phyloP scores from a whole-genome alignment of 2,329 filamentous ascomycete genomes.

The Fusarium sp. region DNA sequence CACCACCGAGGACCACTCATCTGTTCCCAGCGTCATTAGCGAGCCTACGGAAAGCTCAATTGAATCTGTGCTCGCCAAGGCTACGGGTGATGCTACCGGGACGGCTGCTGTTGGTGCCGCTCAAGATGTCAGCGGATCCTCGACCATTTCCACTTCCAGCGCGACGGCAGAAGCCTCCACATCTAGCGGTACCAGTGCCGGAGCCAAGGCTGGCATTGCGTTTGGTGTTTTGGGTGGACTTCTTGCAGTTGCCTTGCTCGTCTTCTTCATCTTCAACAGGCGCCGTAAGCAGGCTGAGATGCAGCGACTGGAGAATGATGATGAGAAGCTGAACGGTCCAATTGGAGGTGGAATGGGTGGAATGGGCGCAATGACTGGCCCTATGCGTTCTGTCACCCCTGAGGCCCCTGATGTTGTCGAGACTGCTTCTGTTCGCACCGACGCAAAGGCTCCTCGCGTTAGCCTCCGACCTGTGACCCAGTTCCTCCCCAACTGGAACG shows the following conservation, averaged over 20 bases:
- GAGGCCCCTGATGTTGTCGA: conserved; percentile 28
- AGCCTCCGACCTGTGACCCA: conserved; percentile 88
- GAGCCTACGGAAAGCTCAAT: conserved; percentile 43
- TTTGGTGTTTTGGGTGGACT: conserved; percentile 82
- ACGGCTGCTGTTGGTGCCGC: conserved; percentile 19
- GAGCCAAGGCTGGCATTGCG: conserved; percentile 82
- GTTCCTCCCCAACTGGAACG: conserved; percentile 75
- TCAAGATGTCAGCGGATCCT: conserved; percentile 26
- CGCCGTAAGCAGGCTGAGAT: conserved; percentile 74
- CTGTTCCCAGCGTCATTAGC: conserved; percentile 45
- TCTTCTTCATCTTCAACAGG: conserved; percentile 77
- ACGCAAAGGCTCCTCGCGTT: conserved; percentile 78
- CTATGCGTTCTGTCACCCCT: conserved; percentile 22
- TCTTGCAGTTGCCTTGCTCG: conserved; percentile 72
- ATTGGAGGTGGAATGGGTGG: conserved; percentile 46
- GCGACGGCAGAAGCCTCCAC: conserved; percentile 33
- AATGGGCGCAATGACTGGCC: background rate
- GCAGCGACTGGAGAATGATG: conserved; percentile 64
- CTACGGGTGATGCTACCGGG: conserved; percentile 39
- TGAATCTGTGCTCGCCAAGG: conserved; percentile 47
- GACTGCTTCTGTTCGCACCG: conserved; percentile 46
- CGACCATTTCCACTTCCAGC: conserved; percentile 35
- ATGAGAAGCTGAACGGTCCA: conserved; percentile 71
- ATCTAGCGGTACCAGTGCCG: conserved; percentile 47
- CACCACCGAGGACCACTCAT: conserved; percentile 34